These are phyloP conservation scores for Diatrype stigma DNA, from an alignment of 2,329 filamentous ascomycete genomes.

Conservation along the genomic window DNA sequence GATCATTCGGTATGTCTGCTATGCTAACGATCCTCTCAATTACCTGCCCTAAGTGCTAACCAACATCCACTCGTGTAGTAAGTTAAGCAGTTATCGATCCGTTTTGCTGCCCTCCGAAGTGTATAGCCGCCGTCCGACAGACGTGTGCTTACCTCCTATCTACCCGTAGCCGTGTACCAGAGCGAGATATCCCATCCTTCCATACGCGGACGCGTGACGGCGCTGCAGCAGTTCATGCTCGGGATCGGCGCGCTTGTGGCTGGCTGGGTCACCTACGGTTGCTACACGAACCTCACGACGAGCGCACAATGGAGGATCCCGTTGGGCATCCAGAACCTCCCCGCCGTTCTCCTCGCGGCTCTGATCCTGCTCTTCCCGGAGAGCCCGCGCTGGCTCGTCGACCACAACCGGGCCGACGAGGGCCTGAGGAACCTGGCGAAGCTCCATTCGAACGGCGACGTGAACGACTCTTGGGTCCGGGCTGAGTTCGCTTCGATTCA, in stretches of 20 bases:
- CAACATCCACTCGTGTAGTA: slow-evolving; percentile 4
- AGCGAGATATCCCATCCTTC: slow-evolving; percentile 74
- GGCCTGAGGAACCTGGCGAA: slow-evolving; percentile 64
- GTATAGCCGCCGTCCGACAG: neutral
- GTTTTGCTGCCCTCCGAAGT: neutral
- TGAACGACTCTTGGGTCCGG: slow-evolving; percentile 63
- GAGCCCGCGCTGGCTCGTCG: slow-evolving; percentile 70
- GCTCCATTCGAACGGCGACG: slow-evolving; percentile 66
- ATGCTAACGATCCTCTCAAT: slow-evolving; percentile 30
- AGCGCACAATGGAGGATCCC: slow-evolving; percentile 48
- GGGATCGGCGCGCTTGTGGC: slow-evolving; percentile 71
- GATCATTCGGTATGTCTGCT: slow-evolving; percentile 33
- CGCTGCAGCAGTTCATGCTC: slow-evolving; percentile 78
- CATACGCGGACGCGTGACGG: slow-evolving; percentile 71
- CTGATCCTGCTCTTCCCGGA: slow-evolving; percentile 71
- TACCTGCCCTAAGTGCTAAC: slow-evolving; percentile 35
- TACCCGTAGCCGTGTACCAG: slow-evolving; percentile 58
- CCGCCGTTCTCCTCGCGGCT: slow-evolving; percentile 58
- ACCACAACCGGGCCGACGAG: slow-evolving; percentile 60
- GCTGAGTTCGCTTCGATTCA: slow-evolving; percentile 71
- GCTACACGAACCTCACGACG: slow-evolving; percentile 25
- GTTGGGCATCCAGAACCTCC: slow-evolving; percentile 67
- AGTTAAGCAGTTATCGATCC: neutral
- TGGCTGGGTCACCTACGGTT: slow-evolving; percentile 68
- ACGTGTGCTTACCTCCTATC: slow-evolving; percentile 16